These are phyloP conservation scores for Lotus japonicus DNA, from an alignment of 306 rosid genomes.

Conservation along the genomic window DNA sequence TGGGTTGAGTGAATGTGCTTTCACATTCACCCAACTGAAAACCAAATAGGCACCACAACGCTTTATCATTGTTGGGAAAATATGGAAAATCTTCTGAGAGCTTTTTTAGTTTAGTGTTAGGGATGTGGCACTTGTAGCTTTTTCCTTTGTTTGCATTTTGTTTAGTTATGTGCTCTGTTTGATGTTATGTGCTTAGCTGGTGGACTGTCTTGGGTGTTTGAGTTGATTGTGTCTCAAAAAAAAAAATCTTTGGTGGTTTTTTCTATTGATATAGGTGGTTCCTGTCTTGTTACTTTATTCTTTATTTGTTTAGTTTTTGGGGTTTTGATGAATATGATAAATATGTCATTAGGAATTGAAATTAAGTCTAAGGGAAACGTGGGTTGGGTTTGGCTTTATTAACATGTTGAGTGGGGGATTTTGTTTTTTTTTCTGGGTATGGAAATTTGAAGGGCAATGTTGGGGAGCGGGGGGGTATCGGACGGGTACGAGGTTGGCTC, in stretches of 20 bases:
- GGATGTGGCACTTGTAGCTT: no score
- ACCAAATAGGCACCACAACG: no score
- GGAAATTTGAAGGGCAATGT: conserved; percentile 95
- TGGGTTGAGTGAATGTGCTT: no score
- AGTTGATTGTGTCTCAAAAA: background rate
- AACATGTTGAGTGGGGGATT: conserved; percentile 97
- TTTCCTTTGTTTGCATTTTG: no score
- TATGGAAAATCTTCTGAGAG: no score
- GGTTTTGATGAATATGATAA: conserved; percentile 15
- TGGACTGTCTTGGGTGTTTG: background rate
- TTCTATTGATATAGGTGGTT: background rate
- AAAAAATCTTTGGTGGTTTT: background rate
- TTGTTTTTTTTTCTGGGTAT: conserved; percentile 71
- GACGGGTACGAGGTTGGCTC: conserved; percentile 99
- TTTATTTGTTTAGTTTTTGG: conserved; percentile 4
- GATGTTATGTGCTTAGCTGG: no score
- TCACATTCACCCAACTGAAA: no score
- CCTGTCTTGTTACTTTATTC: background rate
- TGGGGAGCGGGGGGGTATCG: conserved; percentile 99
- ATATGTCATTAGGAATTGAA: conserved; percentile 30
- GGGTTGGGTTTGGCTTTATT: conserved; percentile 97
- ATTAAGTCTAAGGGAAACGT: conserved; percentile 62
- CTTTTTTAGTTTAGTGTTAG: no score
- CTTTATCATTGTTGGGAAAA: no score
- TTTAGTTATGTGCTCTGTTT: no score